Evolutionary conservation across 345 rosid genomes (phyloP).

Genomic region (Hibiscus tridactylites): DNA sequence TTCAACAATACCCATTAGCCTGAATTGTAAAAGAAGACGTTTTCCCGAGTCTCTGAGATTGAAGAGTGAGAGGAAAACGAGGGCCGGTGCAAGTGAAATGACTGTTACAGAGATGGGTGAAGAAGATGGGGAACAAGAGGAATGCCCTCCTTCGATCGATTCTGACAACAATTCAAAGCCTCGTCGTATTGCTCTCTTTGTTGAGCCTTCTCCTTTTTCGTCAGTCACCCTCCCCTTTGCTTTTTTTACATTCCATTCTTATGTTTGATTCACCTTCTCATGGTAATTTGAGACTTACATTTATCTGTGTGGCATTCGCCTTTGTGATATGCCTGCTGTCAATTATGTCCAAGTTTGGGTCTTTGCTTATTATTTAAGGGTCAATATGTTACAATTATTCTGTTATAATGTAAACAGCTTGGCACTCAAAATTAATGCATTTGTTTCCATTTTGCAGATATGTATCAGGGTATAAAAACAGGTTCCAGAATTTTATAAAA

Average conservation of each 20-base stretch:
- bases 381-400: neutral
- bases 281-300: neutral
- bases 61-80: conserved; percentile 7
- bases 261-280: no score
- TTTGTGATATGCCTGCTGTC: neutral
- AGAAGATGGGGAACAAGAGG: conserved; percentile 34
- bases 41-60: neutral
- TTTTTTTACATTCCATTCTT: no score
- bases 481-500: conserved; percentile 93
- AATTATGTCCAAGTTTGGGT: conserved; percentile 7
- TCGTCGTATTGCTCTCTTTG: conserved; percentile 86
- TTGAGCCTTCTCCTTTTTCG: conserved; percentile 99
- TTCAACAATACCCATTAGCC: conserved; percentile 25
- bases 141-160: conserved; percentile 44
- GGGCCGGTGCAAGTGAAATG: conserved; percentile 19
- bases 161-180: conserved; percentile 50
- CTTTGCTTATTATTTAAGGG: conserved; percentile 2
- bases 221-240: conserved; percentile 27
- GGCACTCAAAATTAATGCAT: neutral
- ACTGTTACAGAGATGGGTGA: conserved; percentile 37
- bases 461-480: conserved; percentile 92
- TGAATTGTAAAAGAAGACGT: conserved; percentile 11
- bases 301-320: neutral
- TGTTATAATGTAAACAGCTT: neutral
- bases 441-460: conserved; percentile 55